Percentiles rank a stretch among this genome's conserved stretches.
These are phyloP conservation scores for Fragaria vesca DNA, from an alignment of 306 rosid species.

Conservation along the genomic window DNA sequence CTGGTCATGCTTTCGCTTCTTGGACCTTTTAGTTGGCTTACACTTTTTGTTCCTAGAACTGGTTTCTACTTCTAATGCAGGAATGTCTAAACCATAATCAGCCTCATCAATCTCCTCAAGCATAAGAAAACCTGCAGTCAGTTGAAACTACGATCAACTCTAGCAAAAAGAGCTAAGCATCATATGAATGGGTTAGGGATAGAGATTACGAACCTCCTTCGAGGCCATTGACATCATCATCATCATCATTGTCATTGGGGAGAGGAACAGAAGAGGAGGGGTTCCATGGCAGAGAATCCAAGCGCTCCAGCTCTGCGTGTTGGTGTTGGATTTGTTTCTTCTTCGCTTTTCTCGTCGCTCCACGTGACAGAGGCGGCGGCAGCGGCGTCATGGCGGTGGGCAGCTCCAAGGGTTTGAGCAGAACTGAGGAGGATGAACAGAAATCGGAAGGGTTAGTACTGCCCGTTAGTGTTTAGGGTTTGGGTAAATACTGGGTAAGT, in stretches of 20 bases:
- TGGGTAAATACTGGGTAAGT: too few species aligned
- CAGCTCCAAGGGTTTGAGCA: too few species aligned
- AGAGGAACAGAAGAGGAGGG: constrained; percentile 27
- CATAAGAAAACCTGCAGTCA: constrained; percentile 64
- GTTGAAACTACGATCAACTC: background rate
- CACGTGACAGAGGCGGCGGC: background rate
- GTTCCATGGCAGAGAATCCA: constrained; percentile 72
- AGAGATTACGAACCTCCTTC: background rate
- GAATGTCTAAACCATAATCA: constrained; percentile 61
- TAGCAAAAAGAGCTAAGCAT: background rate
- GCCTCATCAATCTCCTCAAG: constrained; percentile 90
- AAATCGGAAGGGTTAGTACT: too few species aligned
- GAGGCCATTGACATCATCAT: background rate
- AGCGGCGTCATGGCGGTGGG: background rate
- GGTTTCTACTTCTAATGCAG: constrained; percentile 37
- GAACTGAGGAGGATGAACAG: too few species aligned
- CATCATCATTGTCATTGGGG: constrained; percentile 37
- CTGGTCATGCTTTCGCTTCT: constrained; percentile 33
- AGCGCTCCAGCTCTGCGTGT: constrained; percentile 52
- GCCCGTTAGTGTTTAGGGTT: too few species aligned
- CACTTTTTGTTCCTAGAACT: constrained; percentile 23
- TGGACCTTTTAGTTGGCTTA: constrained; percentile 25
- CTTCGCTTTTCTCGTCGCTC: constrained; percentile 36
- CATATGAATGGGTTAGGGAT: background rate
- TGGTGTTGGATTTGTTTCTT: constrained; percentile 32